A percentile compares a stretch with the other conserved stretches of the same genome.
phyloP scores from a whole-genome alignment of 257 asterid species.

The Ajuga chamaepitys region DNA sequence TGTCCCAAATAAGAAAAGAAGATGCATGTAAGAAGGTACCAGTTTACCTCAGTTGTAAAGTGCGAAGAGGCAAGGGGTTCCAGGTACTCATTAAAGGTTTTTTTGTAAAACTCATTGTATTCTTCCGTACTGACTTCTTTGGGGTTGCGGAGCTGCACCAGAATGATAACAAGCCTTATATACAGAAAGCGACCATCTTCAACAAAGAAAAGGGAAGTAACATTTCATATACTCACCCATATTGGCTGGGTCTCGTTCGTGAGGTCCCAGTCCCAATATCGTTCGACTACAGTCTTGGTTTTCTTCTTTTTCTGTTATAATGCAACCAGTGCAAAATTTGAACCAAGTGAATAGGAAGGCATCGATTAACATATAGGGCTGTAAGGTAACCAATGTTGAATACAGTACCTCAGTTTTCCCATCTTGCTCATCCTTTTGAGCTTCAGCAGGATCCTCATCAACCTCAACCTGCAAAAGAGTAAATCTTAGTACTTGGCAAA shows the following conservation, averaged over 20 bases:
- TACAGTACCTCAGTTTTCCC: constrained; percentile 57
- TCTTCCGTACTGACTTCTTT: constrained; percentile 91
- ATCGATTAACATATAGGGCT: background rate
- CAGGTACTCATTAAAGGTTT: constrained; percentile 77
- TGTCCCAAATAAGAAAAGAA: background rate
- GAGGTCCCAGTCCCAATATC: constrained; percentile 99
- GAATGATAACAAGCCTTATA: constrained; percentile 1
- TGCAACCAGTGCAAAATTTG: constrained; percentile 14
- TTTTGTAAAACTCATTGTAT: constrained; percentile 87
- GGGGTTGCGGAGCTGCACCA: constrained; percentile 81
- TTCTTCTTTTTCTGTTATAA: constrained; percentile 81
- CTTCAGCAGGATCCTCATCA: constrained; percentile 80
- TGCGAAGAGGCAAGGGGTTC: constrained; percentile 98
- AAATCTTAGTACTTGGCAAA: constrained; percentile 5
- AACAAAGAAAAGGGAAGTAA: background rate
- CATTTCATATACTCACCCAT: constrained; percentile 61
- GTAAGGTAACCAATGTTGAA: background rate
- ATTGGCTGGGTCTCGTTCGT: constrained; percentile 90
- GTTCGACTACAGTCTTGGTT: constrained; percentile 85
- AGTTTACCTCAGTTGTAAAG: constrained; percentile 84
- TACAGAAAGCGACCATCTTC: background rate
- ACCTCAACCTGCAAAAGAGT: constrained; percentile 69
- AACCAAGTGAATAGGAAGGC: background rate
- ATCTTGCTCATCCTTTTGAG: constrained; percentile 55
- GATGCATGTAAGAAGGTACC: background rate